Evolutionary conservation across 2,329 filamentous ascomycete genomes (phyloP).

Genomic region (Lecanicillium sp.): DNA sequence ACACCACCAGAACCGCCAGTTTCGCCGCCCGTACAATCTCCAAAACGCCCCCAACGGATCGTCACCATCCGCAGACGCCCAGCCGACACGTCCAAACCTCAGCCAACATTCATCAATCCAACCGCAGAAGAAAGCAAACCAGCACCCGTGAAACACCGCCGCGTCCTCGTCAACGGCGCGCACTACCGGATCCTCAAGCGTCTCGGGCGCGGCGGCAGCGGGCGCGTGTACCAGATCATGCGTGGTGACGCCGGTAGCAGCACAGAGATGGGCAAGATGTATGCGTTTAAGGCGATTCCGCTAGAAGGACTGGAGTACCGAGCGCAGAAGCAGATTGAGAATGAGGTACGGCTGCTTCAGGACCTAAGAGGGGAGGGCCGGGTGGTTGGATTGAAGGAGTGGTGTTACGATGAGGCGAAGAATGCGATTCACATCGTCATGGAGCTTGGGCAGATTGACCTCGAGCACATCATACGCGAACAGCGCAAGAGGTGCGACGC

Average conservation of each 20-base stretch:
- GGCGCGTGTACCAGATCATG: neutral
- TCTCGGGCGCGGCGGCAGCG: neutral
- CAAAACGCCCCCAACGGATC: neutral
- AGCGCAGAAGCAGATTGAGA: neutral
- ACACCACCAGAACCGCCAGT: too few relatives aligned
- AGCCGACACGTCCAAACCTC: too few relatives aligned
- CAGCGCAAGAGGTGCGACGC: neutral
- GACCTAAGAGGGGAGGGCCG: neutral
- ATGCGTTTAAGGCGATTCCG: constrained; percentile 2
- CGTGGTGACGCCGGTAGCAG: neutral
- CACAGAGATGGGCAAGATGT: neutral
- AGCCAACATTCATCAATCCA: too few relatives aligned
- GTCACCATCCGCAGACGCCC: too few relatives aligned
- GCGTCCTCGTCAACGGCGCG: neutral
- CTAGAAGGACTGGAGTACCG: neutral
- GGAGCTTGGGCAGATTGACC: constrained; percentile 3
- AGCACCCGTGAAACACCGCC: neutral
- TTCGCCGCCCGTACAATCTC: neutral
- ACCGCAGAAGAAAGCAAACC: neutral
- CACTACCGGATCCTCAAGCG: neutral
- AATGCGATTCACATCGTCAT: constrained; percentile 4
- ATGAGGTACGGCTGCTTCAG: neutral
- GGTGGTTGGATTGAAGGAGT: neutral
- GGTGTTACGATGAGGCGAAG: constrained; percentile 1
- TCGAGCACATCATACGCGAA: neutral